Evolutionary conservation across 805 yeast genomes (phyloP), one percentile per base, ranked within the genome.

Genomic region (Lachancea dasiensis): DNA sequence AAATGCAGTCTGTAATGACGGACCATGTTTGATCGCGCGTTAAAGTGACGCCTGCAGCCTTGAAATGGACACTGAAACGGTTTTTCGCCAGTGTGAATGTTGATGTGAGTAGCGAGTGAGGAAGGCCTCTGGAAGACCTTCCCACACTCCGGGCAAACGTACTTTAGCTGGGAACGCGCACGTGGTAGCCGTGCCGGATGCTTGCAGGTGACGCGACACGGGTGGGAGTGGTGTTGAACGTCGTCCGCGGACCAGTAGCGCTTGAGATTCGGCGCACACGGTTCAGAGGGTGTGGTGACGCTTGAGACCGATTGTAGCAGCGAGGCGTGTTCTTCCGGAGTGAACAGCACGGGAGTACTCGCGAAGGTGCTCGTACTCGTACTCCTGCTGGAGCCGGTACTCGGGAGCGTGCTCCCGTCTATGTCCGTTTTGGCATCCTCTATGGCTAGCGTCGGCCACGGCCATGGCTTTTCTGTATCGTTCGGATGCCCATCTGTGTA

Each of bases 41-140:
- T 57, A 38, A 87, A 87, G 17, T 75, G 69, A 44, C 85, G 74
- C 13, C 74, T 72, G 59, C 97, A 87, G 4, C 71, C 61, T 8
- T 72, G 75, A 20, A 43, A 42, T n/a, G 52, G 56, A 63, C 97
- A 87, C 22, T 69, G 66, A 54, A 75, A 87, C n/a, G 97, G 97
- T 54, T 82, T 82, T 50, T 86, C 90, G 17, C 95, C 95, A 1
- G 95, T 85, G 52, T 86, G 95, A 22, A 85, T 70, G 45, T 95
- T 68, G 54, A 75, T 63, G 63, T 86, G 95, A 0, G 95, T 86
- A 31, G 87, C 64, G 45, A 86, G 65, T 52, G 86, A 86, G 11
- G 95, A 95, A 28, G 95, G 89, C 55, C 87, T 92, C 0, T 92
- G 80, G 51, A 86, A 86, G 38, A 76, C 60, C 56, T 86, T 86